Conservation (phyloP, 805 yeast species). For the Starmerella bacillaris region DNA sequence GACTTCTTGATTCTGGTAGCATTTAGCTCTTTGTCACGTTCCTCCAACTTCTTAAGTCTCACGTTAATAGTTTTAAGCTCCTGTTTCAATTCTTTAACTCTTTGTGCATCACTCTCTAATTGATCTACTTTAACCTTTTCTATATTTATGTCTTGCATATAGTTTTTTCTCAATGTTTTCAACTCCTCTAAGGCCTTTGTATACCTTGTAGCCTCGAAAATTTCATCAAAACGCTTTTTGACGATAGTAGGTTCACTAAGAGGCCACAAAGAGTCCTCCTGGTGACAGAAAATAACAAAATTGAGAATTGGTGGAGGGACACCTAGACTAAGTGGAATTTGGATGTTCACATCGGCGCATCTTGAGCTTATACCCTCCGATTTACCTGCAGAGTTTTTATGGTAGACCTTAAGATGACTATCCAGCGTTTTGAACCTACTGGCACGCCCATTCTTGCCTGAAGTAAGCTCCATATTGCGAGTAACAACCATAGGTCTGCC, state of each 20-base stretch:
- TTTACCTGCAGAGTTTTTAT: neutral
- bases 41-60: constrained; percentile 30
- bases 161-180: constrained; percentile 58
- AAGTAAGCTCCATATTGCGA: constrained; percentile 57
- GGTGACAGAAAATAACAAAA: constrained; percentile 91
- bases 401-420: constrained; percentile 39
- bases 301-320: constrained; percentile 76
- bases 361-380: constrained; percentile 35
- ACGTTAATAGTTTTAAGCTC: constrained; percentile 30
- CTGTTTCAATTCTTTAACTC: constrained; percentile 43
- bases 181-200: constrained; percentile 75
- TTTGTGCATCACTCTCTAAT: constrained; percentile 48
- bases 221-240: constrained; percentile 88
- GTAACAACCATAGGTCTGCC: constrained; percentile 66
- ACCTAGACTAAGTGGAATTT: constrained; percentile 69
- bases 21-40: constrained; percentile 34
- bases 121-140: constrained; percentile 66
- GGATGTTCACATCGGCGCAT: constrained; percentile 64
- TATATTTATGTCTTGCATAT: constrained; percentile 54
- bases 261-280: constrained; percentile 95
- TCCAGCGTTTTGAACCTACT: constrained; percentile 79
- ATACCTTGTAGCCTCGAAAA: constrained; percentile 84
- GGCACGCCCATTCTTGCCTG: constrained; percentile 33
- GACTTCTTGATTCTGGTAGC: constrained; percentile 35
- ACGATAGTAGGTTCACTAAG: constrained; percentile 64